Conservation (phyloP, 768 basidiomycete genomes). For the Suillus luteus region DNA sequence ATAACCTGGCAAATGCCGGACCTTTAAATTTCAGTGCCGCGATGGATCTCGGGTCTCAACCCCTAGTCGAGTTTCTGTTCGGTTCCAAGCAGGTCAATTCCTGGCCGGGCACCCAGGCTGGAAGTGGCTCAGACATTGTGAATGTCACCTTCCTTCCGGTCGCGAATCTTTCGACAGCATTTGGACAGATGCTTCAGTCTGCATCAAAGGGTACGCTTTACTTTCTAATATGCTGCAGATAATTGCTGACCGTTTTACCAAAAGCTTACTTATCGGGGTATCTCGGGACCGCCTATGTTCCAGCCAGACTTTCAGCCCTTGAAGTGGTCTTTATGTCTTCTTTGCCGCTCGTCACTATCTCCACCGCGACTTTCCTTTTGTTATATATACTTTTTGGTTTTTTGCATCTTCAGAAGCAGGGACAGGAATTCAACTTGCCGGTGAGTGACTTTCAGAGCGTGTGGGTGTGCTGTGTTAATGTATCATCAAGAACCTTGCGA, state of each 20-base stretch:
- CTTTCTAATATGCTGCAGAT: neutral
- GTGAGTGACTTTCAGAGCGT: neutral
- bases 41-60: neutral
- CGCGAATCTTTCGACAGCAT: conserved; percentile 21
- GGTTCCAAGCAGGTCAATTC: conserved; percentile 19
- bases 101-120: conserved; percentile 12
- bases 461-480: neutral
- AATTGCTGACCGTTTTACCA: neutral
- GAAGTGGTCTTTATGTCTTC: conserved; percentile 30
- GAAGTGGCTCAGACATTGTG: neutral
- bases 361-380: conserved; percentile 26
- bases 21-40: conserved; percentile 4
- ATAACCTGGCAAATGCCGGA: conserved; percentile 8
- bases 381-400: conserved; percentile 23
- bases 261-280: conserved; percentile 25
- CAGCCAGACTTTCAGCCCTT: conserved; percentile 25
- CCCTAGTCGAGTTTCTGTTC: conserved; percentile 22
- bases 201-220: conserved; percentile 22
- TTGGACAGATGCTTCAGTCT: conserved; percentile 26
- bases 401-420: conserved; percentile 25
- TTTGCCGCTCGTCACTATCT: conserved; percentile 28
- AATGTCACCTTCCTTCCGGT: conserved; percentile 15
- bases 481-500: conserved; percentile 19
- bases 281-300: conserved; percentile 30
- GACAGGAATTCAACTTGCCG: conserved; percentile 23